Evolutionary conservation across 2,329 filamentous ascomycete species (phyloP).

Genomic region (Fusarium sp.): DNA sequence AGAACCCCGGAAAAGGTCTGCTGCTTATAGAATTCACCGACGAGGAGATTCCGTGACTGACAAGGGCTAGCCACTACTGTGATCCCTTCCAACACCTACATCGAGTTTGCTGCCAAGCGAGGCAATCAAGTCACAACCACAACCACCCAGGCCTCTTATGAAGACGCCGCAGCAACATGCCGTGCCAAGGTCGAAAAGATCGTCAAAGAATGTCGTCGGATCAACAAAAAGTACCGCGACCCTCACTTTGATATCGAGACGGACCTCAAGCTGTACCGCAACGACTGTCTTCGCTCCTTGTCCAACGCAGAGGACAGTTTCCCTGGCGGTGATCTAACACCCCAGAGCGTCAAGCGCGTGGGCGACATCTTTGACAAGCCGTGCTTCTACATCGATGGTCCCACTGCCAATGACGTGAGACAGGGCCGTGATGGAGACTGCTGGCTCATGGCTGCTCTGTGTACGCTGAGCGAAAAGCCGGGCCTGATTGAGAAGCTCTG

Average conservation of each 20-base stretch:
- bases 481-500: constrained; percentile 78
- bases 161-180: constrained; percentile 76
- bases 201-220: constrained; percentile 71
- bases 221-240: constrained; percentile 88
- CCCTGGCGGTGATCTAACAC: constrained; percentile 50
- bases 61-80: constrained; percentile 66
- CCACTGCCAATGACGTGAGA: constrained; percentile 78
- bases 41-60: background rate
- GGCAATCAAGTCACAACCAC: constrained; percentile 63
- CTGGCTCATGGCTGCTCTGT: constrained; percentile 85
- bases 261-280: constrained; percentile 70
- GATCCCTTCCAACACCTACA: constrained; percentile 73
- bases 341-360: constrained; percentile 72
- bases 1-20: constrained; percentile 73
- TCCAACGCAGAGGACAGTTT: constrained; percentile 45
- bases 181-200: constrained; percentile 70
- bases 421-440: constrained; percentile 84
- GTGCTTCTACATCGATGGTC: constrained; percentile 79
- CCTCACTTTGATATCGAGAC: constrained; percentile 86
- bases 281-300: constrained; percentile 60
- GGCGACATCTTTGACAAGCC: constrained; percentile 79
- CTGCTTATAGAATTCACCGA: too few relatives aligned
- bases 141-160: constrained; percentile 72
- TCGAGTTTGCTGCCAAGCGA: constrained; percentile 66
- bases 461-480: constrained; percentile 77